Percentiles rank a stretch among this genome's conserved stretches.
Conservation (phyloP, 2,329 filamentous ascomycete genomes). For the Myotisia sp. region DNA sequence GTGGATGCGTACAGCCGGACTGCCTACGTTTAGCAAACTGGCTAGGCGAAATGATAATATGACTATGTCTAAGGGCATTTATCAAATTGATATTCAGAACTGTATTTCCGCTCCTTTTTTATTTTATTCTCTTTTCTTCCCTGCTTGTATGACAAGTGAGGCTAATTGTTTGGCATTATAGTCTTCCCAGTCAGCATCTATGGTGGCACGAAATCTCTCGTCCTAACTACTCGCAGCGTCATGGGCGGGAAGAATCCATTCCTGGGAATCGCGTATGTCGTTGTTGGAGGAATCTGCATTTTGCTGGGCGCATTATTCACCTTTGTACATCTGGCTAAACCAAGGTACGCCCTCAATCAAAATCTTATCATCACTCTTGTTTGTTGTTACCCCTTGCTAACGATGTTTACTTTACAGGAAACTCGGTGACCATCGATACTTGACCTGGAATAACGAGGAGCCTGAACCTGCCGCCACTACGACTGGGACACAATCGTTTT, state of each 20-base stretch:
- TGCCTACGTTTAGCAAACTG: conserved; percentile 90
- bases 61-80: conserved; percentile 54
- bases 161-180: conserved; percentile 28
- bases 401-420: conserved; percentile 45
- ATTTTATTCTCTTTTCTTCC: neutral
- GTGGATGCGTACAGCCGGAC: conserved; percentile 94
- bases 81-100: conserved; percentile 61
- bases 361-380: neutral
- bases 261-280: conserved; percentile 88
- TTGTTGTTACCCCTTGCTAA: neutral
- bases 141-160: conserved; percentile 2
- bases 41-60: conserved; percentile 65
- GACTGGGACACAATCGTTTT: conserved; percentile 31
- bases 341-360: conserved; percentile 48
- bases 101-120: conserved; percentile 43
- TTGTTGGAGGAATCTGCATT: conserved; percentile 86
- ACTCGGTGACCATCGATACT: conserved; percentile 92
- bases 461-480: conserved; percentile 38
- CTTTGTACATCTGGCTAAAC: conserved; percentile 77
- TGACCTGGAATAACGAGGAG: conserved; percentile 79
- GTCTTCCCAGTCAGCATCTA: conserved; percentile 69
- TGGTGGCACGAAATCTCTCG: conserved; percentile 74
- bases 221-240: conserved; percentile 78
- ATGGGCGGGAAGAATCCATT: conserved; percentile 94
- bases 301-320: conserved; percentile 79